Conservation (phyloP, 495 filamentous ascomycete genomes). For the Penicillium roqueforti region DNA sequence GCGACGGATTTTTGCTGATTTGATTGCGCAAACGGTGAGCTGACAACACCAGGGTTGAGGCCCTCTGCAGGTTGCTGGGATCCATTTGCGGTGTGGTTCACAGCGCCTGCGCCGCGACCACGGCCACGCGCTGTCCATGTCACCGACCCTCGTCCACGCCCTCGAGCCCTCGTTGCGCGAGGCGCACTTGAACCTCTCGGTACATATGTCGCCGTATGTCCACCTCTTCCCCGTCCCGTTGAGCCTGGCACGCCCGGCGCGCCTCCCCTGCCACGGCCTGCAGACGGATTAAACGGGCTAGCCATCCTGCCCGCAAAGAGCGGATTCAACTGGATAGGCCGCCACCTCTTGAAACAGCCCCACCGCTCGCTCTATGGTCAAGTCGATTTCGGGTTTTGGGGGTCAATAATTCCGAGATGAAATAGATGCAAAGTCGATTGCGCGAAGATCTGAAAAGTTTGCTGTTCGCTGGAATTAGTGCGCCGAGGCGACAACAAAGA, state of each 20-base stretch:
- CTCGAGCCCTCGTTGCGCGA: slow-evolving; percentile 20
- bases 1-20: slow-evolving; percentile 20
- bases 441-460: not conserved
- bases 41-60: slow-evolving; percentile 1
- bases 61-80: slow-evolving; percentile 14
- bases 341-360: slow-evolving; percentile 4
- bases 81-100: slow-evolving; percentile 5
- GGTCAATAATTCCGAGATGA: not conserved
- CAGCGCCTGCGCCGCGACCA: slow-evolving; percentile 24
- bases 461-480: slow-evolving; percentile 11
- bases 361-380: not conserved
- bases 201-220: slow-evolving; percentile 19
- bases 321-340: slow-evolving; percentile 18
- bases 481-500: slow-evolving; percentile 19
- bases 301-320: slow-evolving; percentile 38
- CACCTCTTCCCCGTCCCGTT: slow-evolving; percentile 30
- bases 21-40: slow-evolving; percentile 34
- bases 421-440: slow-evolving; percentile 1
- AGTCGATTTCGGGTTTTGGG: not conserved
- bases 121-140: slow-evolving; percentile 10
- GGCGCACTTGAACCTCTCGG: slow-evolving; percentile 18
- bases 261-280: slow-evolving; percentile 27
- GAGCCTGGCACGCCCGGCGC: slow-evolving; percentile 11
- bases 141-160: slow-evolving; percentile 28
- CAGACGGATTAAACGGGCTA: slow-evolving; percentile 35